Evolutionary conservation across 2,329 filamentous ascomycete species (phyloP).

Genomic region (Aspergillus fumigatiaffinis): DNA sequence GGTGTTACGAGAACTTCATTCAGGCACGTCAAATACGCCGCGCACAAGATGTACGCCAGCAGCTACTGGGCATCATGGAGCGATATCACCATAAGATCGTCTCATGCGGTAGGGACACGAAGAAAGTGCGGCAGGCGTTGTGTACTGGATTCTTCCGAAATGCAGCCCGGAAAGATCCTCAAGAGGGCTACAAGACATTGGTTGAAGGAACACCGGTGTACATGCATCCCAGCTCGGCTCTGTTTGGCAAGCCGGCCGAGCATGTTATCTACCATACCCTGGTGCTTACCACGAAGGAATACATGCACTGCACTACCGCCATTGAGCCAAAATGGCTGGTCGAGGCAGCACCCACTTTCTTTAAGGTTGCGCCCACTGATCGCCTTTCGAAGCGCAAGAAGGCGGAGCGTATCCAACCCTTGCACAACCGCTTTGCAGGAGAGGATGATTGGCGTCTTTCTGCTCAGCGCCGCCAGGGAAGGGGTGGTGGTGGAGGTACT

Average conservation of each 20-base stretch:
- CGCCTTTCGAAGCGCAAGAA: slow-evolving; percentile 84
- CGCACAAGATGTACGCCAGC: slow-evolving; percentile 86
- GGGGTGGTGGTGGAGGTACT: slow-evolving; percentile 84
- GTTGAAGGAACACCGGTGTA: slow-evolving; percentile 94
- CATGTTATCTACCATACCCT: slow-evolving; percentile 84
- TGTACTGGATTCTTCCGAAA: slow-evolving; percentile 96
- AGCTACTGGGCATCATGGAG: slow-evolving; percentile 90
- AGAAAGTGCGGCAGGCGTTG: slow-evolving; percentile 80
- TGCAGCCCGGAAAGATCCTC: slow-evolving; percentile 86
- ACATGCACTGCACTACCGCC: slow-evolving; percentile 90
- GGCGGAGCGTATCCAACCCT: slow-evolving; percentile 88
- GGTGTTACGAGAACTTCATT: slow-evolving; percentile 98
- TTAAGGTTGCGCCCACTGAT: slow-evolving; percentile 91
- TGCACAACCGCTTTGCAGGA: slow-evolving; percentile 87
- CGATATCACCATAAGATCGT: slow-evolving; percentile 78
- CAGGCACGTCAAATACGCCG: slow-evolving; percentile 84
- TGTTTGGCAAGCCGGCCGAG: slow-evolving; percentile 94
- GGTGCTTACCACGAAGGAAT: slow-evolving; percentile 69
- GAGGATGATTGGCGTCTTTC: slow-evolving; percentile 95
- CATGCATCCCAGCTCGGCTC: slow-evolving; percentile 82
- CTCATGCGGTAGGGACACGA: slow-evolving; percentile 82
- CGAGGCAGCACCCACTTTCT: slow-evolving; percentile 96
- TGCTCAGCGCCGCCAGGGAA: slow-evolving; percentile 78
- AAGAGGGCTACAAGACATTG: slow-evolving; percentile 96
- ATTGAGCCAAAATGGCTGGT: slow-evolving; percentile 95